A percentile compares a stretch with the other conserved stretches of the same genome.
Conservation (phyloP, 1,284 basidiomycete genomes). For the Chondrostereum purpureum region DNA sequence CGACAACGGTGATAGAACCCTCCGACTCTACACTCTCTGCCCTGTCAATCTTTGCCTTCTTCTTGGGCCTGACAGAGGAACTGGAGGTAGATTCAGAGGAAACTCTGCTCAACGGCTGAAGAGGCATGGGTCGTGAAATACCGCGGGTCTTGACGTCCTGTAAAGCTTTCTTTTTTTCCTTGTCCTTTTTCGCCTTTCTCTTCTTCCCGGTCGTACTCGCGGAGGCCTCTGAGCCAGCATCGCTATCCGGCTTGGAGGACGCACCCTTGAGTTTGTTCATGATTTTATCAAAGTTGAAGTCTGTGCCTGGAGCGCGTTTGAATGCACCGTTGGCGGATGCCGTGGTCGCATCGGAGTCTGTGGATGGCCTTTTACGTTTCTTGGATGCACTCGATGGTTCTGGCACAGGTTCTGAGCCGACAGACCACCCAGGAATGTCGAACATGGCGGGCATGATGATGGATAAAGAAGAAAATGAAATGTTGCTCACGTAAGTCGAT, state of each 20-base stretch:
- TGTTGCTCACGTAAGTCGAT: too few species aligned
- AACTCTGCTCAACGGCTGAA: slow-evolving; percentile 19
- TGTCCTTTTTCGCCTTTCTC: slow-evolving; percentile 17
- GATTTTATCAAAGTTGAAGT: slow-evolving; percentile 74
- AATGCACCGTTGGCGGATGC: slow-evolving; percentile 27
- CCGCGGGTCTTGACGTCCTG: background rate
- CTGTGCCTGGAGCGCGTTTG: slow-evolving; percentile 19
- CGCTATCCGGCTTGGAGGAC: slow-evolving; percentile 10
- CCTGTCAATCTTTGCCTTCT: slow-evolving; percentile 28
- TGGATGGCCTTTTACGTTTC: slow-evolving; percentile 61
- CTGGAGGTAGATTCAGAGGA: slow-evolving; percentile 10
- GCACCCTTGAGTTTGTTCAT: slow-evolving; percentile 50
- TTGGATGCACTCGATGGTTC: slow-evolving; percentile 32
- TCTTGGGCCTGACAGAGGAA: slow-evolving; percentile 22
- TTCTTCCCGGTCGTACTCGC: slow-evolving; percentile 3
- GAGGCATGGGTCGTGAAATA: slow-evolving; percentile 26
- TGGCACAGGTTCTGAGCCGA: slow-evolving; percentile 39
- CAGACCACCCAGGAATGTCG: slow-evolving; percentile 68
- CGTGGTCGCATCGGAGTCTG: slow-evolving; percentile 31
- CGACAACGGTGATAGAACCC: background rate
- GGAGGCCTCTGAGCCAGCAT: slow-evolving; percentile 4
- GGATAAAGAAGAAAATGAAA: too few species aligned
- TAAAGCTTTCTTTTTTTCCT: slow-evolving; percentile 22
- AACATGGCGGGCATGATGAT: too few species aligned
- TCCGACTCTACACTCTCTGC: slow-evolving; percentile 9